phyloP scores from a whole-genome alignment of 345 rosid genomes.

The Fremontodendron californicum region DNA sequence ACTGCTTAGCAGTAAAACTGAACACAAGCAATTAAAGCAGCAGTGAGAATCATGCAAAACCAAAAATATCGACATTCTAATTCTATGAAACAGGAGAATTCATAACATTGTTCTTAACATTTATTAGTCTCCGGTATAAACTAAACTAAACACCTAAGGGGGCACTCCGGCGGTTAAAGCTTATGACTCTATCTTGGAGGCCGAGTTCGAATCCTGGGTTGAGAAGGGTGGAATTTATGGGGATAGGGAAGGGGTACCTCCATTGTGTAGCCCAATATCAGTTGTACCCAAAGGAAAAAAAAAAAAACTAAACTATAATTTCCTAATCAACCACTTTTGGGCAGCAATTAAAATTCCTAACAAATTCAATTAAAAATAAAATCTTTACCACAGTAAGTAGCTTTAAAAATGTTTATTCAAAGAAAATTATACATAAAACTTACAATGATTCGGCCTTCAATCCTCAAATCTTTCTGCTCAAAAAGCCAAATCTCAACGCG shows the following conservation, averaged over 20 bases:
- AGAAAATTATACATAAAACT: background rate
- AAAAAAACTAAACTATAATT: background rate
- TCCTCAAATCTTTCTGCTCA: slow-evolving; percentile 92
- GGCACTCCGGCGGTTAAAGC: background rate
- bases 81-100: background rate
- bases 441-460: slow-evolving; percentile 53
- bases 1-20: background rate
- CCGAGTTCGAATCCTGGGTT: background rate
- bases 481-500: slow-evolving; percentile 96
- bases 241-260: background rate
- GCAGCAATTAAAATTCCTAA: background rate
- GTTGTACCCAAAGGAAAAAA: background rate
- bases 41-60: background rate
- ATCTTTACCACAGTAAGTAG: background rate
- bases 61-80: background rate
- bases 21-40: background rate
- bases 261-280: background rate
- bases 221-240: background rate
- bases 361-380: background rate
- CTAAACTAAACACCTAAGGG: background rate
- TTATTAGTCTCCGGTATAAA: background rate
- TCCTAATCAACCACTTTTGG: background rate
- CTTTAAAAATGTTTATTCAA: background rate
- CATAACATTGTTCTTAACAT: background rate
- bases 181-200: background rate